phyloP scores from a whole-genome alignment of 768 basidiomycete species.

The Boletus insuetus region DNA sequence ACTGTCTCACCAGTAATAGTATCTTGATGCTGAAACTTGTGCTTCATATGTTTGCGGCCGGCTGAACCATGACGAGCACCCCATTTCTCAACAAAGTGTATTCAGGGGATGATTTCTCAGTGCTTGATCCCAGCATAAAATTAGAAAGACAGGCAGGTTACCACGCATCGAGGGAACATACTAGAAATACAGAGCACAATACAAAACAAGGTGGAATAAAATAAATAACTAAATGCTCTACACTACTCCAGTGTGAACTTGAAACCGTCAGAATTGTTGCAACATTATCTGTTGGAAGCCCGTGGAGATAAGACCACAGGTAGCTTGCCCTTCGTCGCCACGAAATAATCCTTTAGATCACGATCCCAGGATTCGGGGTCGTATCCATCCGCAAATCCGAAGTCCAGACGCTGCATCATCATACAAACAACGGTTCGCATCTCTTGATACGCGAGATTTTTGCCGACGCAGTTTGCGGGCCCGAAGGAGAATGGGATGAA shows the following conservation, averaged over 20 bases:
- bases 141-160: slow-evolving; percentile 5
- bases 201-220: slow-evolving; percentile 5
- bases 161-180: slow-evolving; percentile 9
- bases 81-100: slow-evolving; percentile 4
- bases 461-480: slow-evolving; percentile 44
- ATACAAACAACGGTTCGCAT: slow-evolving; percentile 38
- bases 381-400: slow-evolving; percentile 39
- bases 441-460: slow-evolving; percentile 42
- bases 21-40: slow-evolving; percentile 3
- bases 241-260: slow-evolving; percentile 20
- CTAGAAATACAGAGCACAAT: slow-evolving; percentile 15
- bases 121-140: neutral
- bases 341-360: slow-evolving; percentile 39
- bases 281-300: slow-evolving; percentile 15
- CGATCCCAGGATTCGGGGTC: slow-evolving; percentile 32
- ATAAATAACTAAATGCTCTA: slow-evolving; percentile 27
- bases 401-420: slow-evolving; percentile 40
- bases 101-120: slow-evolving; percentile 7
- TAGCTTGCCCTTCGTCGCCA: slow-evolving; percentile 34
- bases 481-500: slow-evolving; percentile 48
- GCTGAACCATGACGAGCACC: neutral
- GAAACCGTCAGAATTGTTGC: slow-evolving; percentile 8
- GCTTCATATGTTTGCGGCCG: neutral
- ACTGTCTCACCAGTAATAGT: neutral
- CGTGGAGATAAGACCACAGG: slow-evolving; percentile 37